Base-by-base conservation (phyloP, 257 asterid genomes). In the Ballota nigra region DNA sequence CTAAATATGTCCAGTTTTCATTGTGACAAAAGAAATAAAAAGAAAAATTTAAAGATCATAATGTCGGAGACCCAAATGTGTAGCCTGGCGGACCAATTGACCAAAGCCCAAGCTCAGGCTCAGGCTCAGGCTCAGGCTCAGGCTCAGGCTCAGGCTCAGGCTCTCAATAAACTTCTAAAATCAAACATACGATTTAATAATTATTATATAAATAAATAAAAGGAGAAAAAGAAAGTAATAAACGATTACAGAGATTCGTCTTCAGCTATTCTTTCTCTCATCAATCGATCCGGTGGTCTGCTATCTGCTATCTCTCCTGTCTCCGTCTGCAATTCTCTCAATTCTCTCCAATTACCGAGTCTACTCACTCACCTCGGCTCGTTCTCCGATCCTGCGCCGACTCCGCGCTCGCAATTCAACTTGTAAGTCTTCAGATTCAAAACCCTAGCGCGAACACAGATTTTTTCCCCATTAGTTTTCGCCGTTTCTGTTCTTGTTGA, bases 361-460 rank as follows among this genome's bases (percentile, higher is more conserved):
- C 74, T 68, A 41, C 82, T 79, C 69, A 63, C 49, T 60, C 81
- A 62, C 61, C 76, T 65, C 73, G 72, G 56, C 77, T 73, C 79
- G 56, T 70, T 78, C 72, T 74, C 73, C 83, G 84, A 80, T 87
- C 83, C 66, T 69, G n/a, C 70, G 68, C 62, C 75, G 79, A 67
- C 84, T 74, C 79, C 60, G 81, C 82, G 51, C 59, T 51, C 63
- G 36, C 70, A 83, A 81, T 80, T 72, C 80, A 68, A 66, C 82
- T 77, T 77, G 88, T 85, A 81, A 78, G 85, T 80, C 80, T 26
- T 63, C 85, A 72, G 82, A 82, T 86, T 90, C 80, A 81, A 86
- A 90, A 82, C 89, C 92, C 89, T 84, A 86, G 84, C 72, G 65
- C 66, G 74, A 63, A 63, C 73, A 72, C 71, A 31, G 0, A 28